Base-by-base conservation (phyloP, 176 grass and related monocot species). In the Cocos nucifera region DNA sequence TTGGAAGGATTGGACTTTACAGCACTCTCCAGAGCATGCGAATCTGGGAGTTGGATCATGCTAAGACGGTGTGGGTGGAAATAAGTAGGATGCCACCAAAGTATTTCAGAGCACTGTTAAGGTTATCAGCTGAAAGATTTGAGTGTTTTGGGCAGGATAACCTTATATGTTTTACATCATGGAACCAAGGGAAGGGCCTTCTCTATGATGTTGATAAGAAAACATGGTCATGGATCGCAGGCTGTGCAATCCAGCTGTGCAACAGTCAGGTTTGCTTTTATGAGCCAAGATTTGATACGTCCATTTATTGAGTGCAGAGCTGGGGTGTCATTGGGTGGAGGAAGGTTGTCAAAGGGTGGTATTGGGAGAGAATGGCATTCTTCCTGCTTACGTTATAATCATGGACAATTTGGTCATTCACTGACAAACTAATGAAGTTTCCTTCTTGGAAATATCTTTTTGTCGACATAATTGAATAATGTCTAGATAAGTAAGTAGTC, bases 131-230 rank as follows among this genome's bases (percentile, higher is more conserved):
- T 3, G 92, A 97, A 78, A 82, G 92, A 61, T 97, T 97, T 4
- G 92, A 97, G 63, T 97, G 92, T 77, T 97, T 97, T 80, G 92
- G 92, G 50, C 87, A 97, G 76, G 92, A 91, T 44, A 97, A 97
- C 62, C 74, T 91, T 52, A 97, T 97, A 24, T 97, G 81, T 76
- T 97, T 97, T 78, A 97, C 92, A 5, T 91, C 87, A 2, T 97
- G 92, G 92, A 97, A 97, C 72, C 92, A 97, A 72, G 92, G 92
- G 22, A 97, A 85, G 66, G 87, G 92, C 27, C 83, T 97, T 57
- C 73, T 97, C 4, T 97, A 97, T 5, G 84, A 97, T 8, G 87
- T 91, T 0, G 92, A 97, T 67, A 88, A 82, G 68, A 97, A 97
- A 58, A 50, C 72, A 49, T 97, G 92, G 92, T 91, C 87, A 6